A percentile compares a stretch with the other conserved stretches of the same genome.
Evolutionary conservation across 1,284 basidiomycete species (phyloP).

Genomic region (Prillingera fragicola): DNA sequence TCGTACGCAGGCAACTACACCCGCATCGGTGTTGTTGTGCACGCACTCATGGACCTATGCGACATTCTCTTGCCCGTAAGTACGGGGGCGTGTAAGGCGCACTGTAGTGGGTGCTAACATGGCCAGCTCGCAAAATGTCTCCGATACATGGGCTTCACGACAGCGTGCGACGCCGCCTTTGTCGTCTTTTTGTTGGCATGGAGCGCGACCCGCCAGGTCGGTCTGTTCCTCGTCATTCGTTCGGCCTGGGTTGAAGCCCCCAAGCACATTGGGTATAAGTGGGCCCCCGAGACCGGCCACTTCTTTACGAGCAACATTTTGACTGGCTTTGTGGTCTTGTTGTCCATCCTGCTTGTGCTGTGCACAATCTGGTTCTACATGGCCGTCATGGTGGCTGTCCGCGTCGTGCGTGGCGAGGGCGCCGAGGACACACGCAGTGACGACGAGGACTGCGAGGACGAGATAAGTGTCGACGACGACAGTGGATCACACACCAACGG

Average conservation of each 20-base stretch:
- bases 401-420: constrained; percentile 67
- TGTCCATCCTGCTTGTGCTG: constrained; percentile 58
- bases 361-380: constrained; percentile 79
- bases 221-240: constrained; percentile 66
- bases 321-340: constrained; percentile 55
- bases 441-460: constrained; percentile 54
- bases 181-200: constrained; percentile 79
- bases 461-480: constrained; percentile 4
- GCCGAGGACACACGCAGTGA: constrained; percentile 84
- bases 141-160: constrained; percentile 68
- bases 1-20: constrained; percentile 83
- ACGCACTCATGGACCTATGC: constrained; percentile 87
- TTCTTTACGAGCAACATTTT: constrained; percentile 56
- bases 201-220: constrained; percentile 76
- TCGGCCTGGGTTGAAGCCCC: constrained; percentile 57
- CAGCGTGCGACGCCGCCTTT: constrained; percentile 70
- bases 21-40: constrained; percentile 77
- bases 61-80: constrained; percentile 87
- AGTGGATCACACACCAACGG: too few relatives aligned
- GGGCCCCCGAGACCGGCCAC: constrained; percentile 58
- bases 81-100: constrained; percentile 15
- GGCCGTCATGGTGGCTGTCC: constrained; percentile 74
- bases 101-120: background rate
- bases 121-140: constrained; percentile 83
- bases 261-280: constrained; percentile 53